Base-by-base conservation (phyloP, 2,329 filamentous ascomycete genomes). In the Bipolaris zeicola region DNA sequence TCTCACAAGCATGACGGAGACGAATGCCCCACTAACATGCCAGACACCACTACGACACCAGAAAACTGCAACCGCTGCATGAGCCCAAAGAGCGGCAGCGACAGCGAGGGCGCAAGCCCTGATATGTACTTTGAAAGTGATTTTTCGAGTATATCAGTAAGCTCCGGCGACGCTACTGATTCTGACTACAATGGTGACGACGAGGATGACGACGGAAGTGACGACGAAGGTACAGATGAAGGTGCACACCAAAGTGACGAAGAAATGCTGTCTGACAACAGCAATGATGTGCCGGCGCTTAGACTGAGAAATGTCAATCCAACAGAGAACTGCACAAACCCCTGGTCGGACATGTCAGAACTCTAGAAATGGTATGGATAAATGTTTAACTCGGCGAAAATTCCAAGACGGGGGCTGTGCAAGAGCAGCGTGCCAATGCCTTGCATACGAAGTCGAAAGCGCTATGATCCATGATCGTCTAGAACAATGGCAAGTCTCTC, bases 11-110 rank as follows among this genome's bases (percentile, higher is more conserved):
- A 55, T 13, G 26, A 34, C 3, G 18, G 26, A n/a, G 28, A 36
- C 34, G 22, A 26, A 41, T 55, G 41, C 20, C 36, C 24, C 14
- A 13, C 24, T n/a, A 46, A 20, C 6, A 5, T 26, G 13, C 14
- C 52, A 28, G 24, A 24, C 5, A 51, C 18, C 7, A 31, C 36
- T 14, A 39, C 16, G 3, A 41, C 45, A 6, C 14, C 39, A 8
- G 38, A 44, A 14, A 18, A 34, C n/a, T 55, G 52, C 34, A 8
- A n/a, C 13, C 14, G 6, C 33, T 55, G 46, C 14, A 20, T 55
- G 5, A 18, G 39, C 16, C 31, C 16, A 5, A 31, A 13, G 3
- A 31, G 10, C 28, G 28, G 7, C 8, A 28, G 7, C 8, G 4
- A 31, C 28, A 31, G 10, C 10, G 28, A 31, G 1, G 28, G 18